Percentiles rank a stretch among this genome's conserved stretches.
phyloP scores from a whole-genome alignment of 768 basidiomycete genomes.

The Boletellus ananas region DNA sequence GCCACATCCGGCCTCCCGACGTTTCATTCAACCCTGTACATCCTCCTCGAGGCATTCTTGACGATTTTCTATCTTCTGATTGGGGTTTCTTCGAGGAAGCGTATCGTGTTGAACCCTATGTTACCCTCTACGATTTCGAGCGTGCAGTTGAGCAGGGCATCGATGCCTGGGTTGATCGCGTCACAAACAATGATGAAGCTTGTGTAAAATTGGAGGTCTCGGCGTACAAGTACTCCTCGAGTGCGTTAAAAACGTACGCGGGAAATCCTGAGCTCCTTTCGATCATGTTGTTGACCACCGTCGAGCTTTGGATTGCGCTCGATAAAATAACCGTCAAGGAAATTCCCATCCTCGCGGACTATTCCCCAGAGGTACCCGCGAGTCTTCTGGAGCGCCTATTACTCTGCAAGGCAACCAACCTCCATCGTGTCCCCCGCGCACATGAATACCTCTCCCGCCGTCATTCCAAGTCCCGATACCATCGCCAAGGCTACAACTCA shows the following conservation, averaged over 20 bases:
- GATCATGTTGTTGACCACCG: slow-evolving; percentile 41
- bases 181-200: slow-evolving; percentile 18
- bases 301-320: slow-evolving; percentile 48
- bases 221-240: slow-evolving; percentile 23
- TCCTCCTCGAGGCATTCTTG: slow-evolving; percentile 10
- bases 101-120: slow-evolving; percentile 5
- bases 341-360: slow-evolving; percentile 39
- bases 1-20: slow-evolving; percentile 1
- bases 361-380: slow-evolving; percentile 43
- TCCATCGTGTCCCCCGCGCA: slow-evolving; percentile 29
- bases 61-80: slow-evolving; percentile 15
- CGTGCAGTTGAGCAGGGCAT: slow-evolving; percentile 27
- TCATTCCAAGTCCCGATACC: slow-evolving; percentile 8
- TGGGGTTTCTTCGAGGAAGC: slow-evolving; percentile 13
- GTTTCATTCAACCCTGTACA: background rate
- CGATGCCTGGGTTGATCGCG: slow-evolving; percentile 30
- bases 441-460: slow-evolving; percentile 32
- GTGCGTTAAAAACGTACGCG: slow-evolving; percentile 27
- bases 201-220: slow-evolving; percentile 27
- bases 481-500: background rate
- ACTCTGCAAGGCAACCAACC: slow-evolving; percentile 28
- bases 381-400: slow-evolving; percentile 40
- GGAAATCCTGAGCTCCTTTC: slow-evolving; percentile 36
- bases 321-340: slow-evolving; percentile 35
- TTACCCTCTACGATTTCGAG: slow-evolving; percentile 39